Conservation (phyloP, 306 rosid genomes). For the Pueraria montana region DNA sequence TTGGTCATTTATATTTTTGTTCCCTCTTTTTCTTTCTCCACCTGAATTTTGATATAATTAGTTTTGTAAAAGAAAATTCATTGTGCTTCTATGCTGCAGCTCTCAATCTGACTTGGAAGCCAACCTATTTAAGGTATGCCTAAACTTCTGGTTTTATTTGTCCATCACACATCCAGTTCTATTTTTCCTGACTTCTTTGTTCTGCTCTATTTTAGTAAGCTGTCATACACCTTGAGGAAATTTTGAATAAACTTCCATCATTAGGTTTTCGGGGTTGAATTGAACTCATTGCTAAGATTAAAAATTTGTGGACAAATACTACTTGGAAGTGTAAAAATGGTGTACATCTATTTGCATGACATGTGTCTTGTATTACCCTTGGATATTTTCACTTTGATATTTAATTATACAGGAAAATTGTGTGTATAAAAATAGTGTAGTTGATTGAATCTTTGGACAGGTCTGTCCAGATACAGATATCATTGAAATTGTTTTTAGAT, state of each 20-base stretch:
- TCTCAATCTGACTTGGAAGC: slow-evolving; percentile 91
- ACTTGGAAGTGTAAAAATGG: neutral
- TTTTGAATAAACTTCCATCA: slow-evolving; percentile 4
- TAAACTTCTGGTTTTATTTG: slow-evolving; percentile 18
- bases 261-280: slow-evolving; percentile 24
- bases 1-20: neutral
- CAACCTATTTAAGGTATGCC: slow-evolving; percentile 86
- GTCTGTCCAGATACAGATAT: neutral
- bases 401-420: neutral
- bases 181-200: neutral
- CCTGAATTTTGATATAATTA: slow-evolving; percentile 18
- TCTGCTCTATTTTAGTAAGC: neutral
- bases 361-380: neutral
- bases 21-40: neutral
- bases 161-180: neutral
- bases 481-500: neutral
- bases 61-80: neutral
- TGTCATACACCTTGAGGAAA: neutral
- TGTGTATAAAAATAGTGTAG: slow-evolving; percentile 6
- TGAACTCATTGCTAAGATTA: slow-evolving; percentile 19
- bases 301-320: neutral
- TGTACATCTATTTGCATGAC: neutral
- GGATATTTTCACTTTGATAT: neutral
- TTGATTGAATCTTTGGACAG: neutral
- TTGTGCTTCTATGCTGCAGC: slow-evolving; percentile 62